Percentiles rank a stretch among this genome's conserved stretches.
Conservation (phyloP, 129 eudicot genomes). For the Logfia minima region DNA sequence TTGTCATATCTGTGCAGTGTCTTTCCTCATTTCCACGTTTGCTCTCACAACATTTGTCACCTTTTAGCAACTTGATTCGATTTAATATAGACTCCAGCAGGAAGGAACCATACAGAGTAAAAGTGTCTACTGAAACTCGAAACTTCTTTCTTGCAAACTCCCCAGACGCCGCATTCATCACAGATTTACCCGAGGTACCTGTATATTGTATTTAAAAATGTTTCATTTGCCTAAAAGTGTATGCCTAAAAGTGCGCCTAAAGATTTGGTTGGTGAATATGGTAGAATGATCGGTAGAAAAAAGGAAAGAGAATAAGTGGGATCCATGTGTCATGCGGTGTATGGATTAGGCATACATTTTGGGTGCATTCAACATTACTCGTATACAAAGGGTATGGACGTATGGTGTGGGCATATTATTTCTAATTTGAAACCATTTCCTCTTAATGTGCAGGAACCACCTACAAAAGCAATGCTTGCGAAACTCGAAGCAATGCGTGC, state of each 20-base stretch:
- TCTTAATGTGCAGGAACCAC: background rate
- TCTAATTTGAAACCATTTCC: background rate
- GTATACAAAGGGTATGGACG: background rate
- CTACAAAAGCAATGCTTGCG: slow-evolving; percentile 1
- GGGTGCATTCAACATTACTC: too few relatives aligned
- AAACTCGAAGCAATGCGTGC: slow-evolving; percentile 4
- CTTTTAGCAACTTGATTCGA: slow-evolving; percentile 17
- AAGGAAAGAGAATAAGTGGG: too few relatives aligned
- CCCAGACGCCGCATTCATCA: slow-evolving; percentile 15
- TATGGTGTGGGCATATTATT: background rate
- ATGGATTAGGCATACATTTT: too few relatives aligned
- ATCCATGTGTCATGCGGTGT: too few relatives aligned
- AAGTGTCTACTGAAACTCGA: slow-evolving; percentile 18
- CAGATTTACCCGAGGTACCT: slow-evolving; percentile 22
- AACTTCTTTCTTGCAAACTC: slow-evolving; percentile 20
- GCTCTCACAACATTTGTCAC: slow-evolving; percentile 8
- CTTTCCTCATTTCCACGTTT: slow-evolving; percentile 15
- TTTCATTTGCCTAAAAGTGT: too few relatives aligned
- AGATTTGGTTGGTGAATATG: too few relatives aligned
- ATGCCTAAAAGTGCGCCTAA: too few relatives aligned
- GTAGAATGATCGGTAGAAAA: too few relatives aligned
- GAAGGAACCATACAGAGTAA: slow-evolving; percentile 14
- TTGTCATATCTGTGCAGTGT: slow-evolving; percentile 9
- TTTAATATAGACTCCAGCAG: background rate
- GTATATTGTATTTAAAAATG: too few relatives aligned